Conservation (phyloP, 352 stramenopile genomes). For the Phytophthora nicotianae region DNA sequence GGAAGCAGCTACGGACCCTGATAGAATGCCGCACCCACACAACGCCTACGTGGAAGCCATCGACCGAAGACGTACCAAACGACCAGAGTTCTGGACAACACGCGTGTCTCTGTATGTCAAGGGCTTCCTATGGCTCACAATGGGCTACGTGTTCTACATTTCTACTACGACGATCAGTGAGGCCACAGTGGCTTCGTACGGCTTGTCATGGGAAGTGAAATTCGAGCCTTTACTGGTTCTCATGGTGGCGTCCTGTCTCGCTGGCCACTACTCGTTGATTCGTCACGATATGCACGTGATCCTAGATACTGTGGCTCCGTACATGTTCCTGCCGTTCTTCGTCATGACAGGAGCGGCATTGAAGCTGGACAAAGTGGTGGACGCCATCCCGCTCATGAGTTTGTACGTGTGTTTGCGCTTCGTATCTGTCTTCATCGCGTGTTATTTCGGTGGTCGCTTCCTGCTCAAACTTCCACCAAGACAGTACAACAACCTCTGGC, state of each 20-base stretch:
- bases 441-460: slow-evolving; percentile 63
- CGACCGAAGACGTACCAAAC: slow-evolving; percentile 15
- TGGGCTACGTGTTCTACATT: slow-evolving; percentile 71
- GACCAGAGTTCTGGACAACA: slow-evolving; percentile 29
- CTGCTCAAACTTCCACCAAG: slow-evolving; percentile 58
- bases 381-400: slow-evolving; percentile 69
- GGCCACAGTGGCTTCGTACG: slow-evolving; percentile 47
- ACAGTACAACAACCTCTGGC: slow-evolving; percentile 80
- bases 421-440: slow-evolving; percentile 64
- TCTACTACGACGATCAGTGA: slow-evolving; percentile 51
- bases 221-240: slow-evolving; percentile 74
- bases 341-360: slow-evolving; percentile 76
- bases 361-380: slow-evolving; percentile 66
- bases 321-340: slow-evolving; percentile 82
- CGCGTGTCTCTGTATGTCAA: slow-evolving; percentile 56
- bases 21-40: slow-evolving; percentile 52
- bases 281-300: slow-evolving; percentile 84
- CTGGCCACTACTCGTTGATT: slow-evolving; percentile 63
- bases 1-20: slow-evolving; percentile 40
- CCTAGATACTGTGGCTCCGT: slow-evolving; percentile 65
- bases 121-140: slow-evolving; percentile 67
- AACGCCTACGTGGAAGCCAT: slow-evolving; percentile 57
- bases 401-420: slow-evolving; percentile 65
- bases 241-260: slow-evolving; percentile 68
- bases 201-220: slow-evolving; percentile 69